Evolutionary conservation across 768 basidiomycete species (phyloP), one percentile per base, ranked within the genome.

Genomic region (Calocybe gangraenosa): DNA sequence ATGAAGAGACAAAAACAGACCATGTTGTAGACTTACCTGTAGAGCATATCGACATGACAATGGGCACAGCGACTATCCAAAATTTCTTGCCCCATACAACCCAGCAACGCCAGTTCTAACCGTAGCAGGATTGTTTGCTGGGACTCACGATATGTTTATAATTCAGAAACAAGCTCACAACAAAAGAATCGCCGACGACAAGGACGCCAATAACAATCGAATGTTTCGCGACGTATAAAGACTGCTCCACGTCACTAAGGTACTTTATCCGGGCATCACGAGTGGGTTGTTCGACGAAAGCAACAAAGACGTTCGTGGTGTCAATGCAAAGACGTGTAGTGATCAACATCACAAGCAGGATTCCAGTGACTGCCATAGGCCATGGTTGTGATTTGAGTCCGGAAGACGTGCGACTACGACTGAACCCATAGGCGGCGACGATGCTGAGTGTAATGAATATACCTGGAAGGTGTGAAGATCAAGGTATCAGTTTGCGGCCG

Each of bases 41-140:
- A 14, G 44, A 44, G 9, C 18, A 11, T 5, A 11, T n/a, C 25
- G 44, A 44, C 14, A 44, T 18, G 14, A 37, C 13, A 7, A 44
- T 19, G 36, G 44, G 44, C 8, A 44, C 20, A 10, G 31, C 18
- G 18, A 44, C 23, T 3, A 44, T 9, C 44, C 35, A 37, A 18
- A 44, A 3, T 18, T 14, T 34, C 20, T 44, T 44, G 14, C 44
- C 44, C 44, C 44, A 44, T 5, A 44, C 44, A n/a, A 38, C n/a
- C 44, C 44, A 44, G 28, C 44, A 44, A 5, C 44, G 44, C 44
- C 44, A 44, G n/a, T 44, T 44, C 44, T 44, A 18, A n/a, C 7
- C 7, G 7, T 21, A 20, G 19, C 6, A 38, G 11, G 11, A 17
- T 20, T 7, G 6, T 17, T 38, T 15, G 21, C 14, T 17, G 21